phyloP scores from a whole-genome alignment of 73 alveolate genomes.

The Stentor coeruleus region DNA sequence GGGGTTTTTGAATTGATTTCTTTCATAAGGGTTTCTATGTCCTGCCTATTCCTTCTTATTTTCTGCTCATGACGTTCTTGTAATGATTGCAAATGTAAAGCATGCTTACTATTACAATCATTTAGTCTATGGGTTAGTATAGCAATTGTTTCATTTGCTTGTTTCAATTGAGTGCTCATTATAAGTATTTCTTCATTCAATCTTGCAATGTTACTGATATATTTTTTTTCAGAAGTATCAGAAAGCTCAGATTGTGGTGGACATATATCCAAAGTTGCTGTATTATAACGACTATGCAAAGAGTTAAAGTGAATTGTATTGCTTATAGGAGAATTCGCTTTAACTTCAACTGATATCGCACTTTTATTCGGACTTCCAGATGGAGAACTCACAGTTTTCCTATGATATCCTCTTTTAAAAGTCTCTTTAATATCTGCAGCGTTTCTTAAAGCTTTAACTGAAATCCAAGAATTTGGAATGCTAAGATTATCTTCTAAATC shows the following conservation, averaged over 20 bases:
- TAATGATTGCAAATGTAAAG: not conserved
- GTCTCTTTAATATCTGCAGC: not conserved
- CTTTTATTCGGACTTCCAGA: not conserved
- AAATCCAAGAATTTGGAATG: not conserved
- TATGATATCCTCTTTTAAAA: not conserved
- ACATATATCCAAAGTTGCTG: not conserved
- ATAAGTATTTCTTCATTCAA: not conserved
- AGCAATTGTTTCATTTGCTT: not conserved
- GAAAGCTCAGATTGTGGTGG: not conserved
- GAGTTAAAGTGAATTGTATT: not conserved
- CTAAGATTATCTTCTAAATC: not conserved
- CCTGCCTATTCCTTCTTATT: not conserved
- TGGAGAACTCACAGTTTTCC: not conserved
- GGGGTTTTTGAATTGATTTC: not conserved
- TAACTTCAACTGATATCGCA: not conserved
- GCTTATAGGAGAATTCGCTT: slow-evolving; percentile 3
- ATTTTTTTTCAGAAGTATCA: not conserved
- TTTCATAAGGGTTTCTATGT: not conserved
- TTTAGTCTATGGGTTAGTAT: not conserved
- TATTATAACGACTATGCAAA: no score
- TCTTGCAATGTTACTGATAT: not conserved
- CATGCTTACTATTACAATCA: not conserved
- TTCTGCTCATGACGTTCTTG: not conserved
- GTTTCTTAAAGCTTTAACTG: not conserved
- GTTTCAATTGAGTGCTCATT: not conserved